Base-by-base conservation (phyloP, 164 flowering plant species). In the Liriodendron chinense region DNA sequence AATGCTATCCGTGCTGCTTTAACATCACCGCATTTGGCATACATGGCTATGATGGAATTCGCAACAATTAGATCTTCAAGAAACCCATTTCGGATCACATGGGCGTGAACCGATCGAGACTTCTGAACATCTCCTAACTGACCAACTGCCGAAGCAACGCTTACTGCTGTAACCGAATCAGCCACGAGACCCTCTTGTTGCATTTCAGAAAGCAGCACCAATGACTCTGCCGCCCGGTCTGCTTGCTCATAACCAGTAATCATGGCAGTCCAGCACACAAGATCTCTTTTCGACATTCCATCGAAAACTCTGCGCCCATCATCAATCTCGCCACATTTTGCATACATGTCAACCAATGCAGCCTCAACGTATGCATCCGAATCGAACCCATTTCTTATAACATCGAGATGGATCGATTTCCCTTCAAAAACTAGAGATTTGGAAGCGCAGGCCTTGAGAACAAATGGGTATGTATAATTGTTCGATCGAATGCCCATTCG, bases 231-330 rank as follows among this genome's bases (percentile, higher is more conserved):
- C 4, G 85, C 74, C 9, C 78, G 68, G 25, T 76, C 83, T 1
- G 85, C 77, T 69, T 86, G 82, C 74, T 85, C 85, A 75, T 78
- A 82, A 24, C 84, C 87, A 0, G 89, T 83, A 47, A 86, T 82
- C 87, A 86, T 86, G 8, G 82, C 76, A 26, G 85, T 86, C 86
- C 89, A 86, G 69, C 80, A 80, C 25, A 86, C 83, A 6, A 82
- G 68, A 68, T 86, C 89, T 49, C 85, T 85, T 16, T 47, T 22
- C 0, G 72, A 69, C 89, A 86, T 83, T 83, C 69, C 68, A 69
- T 86, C 89, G 20, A 86, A 85, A 28, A 86, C 76, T 72, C 62
- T 79, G 61, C 75, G 79, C 4, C 75, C 84, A 12, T 82, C 81
- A 28, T 75, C 83, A 0, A 62, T 77, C 47, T 73, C 13, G 2